These are phyloP conservation scores for Blastocystis sp. DNA, from an alignment of 352 stramenopile genomes.

Conservation along the genomic window DNA sequence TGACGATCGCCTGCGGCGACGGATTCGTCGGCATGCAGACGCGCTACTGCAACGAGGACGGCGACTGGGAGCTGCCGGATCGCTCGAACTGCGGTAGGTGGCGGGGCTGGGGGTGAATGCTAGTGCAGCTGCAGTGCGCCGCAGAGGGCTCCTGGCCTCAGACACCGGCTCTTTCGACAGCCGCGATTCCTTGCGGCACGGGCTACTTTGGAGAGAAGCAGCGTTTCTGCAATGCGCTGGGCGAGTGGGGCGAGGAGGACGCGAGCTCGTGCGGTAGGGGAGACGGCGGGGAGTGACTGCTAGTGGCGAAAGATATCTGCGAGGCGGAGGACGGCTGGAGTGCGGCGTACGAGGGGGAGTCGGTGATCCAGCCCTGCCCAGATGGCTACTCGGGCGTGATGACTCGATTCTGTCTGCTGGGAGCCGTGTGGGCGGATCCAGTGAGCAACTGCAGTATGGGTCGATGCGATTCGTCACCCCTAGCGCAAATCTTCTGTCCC, in stretches of 20 bases:
- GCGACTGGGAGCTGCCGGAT: background rate
- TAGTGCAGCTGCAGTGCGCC: background rate
- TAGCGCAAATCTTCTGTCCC: background rate
- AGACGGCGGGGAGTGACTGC: background rate
- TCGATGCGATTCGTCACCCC: background rate
- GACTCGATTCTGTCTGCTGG: background rate
- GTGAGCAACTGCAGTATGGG: background rate
- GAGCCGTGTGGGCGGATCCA: background rate
- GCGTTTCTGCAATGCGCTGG: constrained; percentile 7
- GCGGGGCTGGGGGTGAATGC: background rate
- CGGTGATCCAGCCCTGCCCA: background rate
- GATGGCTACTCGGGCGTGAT: background rate
- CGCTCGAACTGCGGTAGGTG: background rate
- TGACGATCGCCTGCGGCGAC: background rate
- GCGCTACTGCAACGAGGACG: constrained; percentile 28
- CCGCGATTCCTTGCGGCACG: background rate
- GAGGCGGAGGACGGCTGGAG: background rate
- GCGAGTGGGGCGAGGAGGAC: background rate
- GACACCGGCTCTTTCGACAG: background rate
- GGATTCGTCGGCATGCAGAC: constrained; percentile 41
- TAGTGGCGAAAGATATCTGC: background rate
- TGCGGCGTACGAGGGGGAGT: background rate
- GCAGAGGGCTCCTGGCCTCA: background rate
- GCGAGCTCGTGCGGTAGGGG: background rate
- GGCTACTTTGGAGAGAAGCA: background rate